Base-by-base conservation (phyloP, 257 asterid species). In the Solanum appendiculatum region DNA sequence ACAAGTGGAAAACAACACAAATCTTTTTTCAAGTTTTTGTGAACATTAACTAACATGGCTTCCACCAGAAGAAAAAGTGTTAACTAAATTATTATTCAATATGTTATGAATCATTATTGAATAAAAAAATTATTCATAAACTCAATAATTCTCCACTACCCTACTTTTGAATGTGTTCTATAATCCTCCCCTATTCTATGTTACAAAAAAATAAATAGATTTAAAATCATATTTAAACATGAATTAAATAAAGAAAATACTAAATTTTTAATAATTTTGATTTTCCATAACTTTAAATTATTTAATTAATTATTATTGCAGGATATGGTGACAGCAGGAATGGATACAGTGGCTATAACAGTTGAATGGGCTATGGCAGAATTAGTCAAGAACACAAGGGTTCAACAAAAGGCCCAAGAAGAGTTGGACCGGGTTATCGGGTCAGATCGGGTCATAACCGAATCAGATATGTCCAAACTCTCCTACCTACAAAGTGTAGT, bases 301-400 rank as follows among this genome's bases (percentile, higher is more conserved):
- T 33, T 69, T 9, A 5, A 56, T 58, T 37, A 70, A 70, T 40
- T 6, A 21, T 85, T 54, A 48, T 85, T 85, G 23, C 5, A 82
- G 89, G 89, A 87, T 66, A 64, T 87, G 86, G 14, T 87, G 66
- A 82, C 86, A 27, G 84, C 84, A 2, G 84, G 84, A 20, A 78
- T 78, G 84, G 84, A 78, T 78, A 78, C 84, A 44, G 63, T 44
- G 5, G 84, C 84, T 78, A 78, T 78, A 78, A 78, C 84, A 44
- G 84, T 78, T 8, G 84, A 78, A 78, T 44, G 84, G 84, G 64
- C 84, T 40, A 44, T 78, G 84, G 39, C 63, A 0, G 64, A 78
- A 33, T 54, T 78, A 64, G 86, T 87, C 23, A 82, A 82, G 12
- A 82, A 87, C n/a, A 72, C 75, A 12, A 82, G 86, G 64, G 86